These are phyloP conservation scores for Sarocladium strictum DNA, from an alignment of 2,329 filamentous ascomycete genomes.

Conservation along the genomic window DNA sequence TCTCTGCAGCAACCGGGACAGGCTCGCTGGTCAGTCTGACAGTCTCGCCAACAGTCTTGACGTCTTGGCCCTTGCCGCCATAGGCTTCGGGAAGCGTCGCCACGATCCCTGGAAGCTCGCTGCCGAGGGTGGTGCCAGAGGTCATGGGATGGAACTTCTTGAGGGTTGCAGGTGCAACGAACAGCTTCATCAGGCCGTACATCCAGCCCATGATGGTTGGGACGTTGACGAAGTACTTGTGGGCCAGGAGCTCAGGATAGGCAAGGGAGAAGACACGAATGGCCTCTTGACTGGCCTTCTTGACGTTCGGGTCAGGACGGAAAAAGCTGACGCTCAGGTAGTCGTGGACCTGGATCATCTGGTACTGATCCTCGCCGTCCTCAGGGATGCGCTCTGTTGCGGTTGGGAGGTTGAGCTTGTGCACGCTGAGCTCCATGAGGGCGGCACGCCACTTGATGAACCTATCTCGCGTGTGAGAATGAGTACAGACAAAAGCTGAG, in stretches of 20 bases:
- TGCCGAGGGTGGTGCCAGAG: conserved; percentile 64
- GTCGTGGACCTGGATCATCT: conserved; percentile 90
- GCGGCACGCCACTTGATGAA: conserved; percentile 88
- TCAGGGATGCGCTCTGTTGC: conserved; percentile 68
- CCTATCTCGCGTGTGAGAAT: conserved; percentile 24
- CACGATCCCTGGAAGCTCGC: conserved; percentile 52
- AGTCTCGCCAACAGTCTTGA: conserved; percentile 28
- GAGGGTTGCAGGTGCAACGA: conserved; percentile 66
- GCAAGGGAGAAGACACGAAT: conserved; percentile 75
- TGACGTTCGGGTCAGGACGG: conserved; percentile 70
- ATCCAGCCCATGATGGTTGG: conserved; percentile 87
- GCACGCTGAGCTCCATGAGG: conserved; percentile 81
- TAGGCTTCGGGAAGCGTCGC: conserved; percentile 67
- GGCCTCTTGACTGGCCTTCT: conserved; percentile 70
- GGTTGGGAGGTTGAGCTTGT: conserved; percentile 62
- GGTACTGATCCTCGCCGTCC: conserved; percentile 74
- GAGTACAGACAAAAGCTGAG: background rate
- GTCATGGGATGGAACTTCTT: conserved; percentile 76
- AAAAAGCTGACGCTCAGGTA: conserved; percentile 86
- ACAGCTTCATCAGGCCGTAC: conserved; percentile 68
- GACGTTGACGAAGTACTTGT: conserved; percentile 97
- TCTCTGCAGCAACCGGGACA: background rate
- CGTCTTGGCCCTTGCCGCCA: conserved; percentile 60
- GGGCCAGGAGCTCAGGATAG: conserved; percentile 76
- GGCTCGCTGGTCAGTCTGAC: conserved; percentile 20